These are phyloP conservation scores for Coccomyxa sp. DNA, from an alignment of 139 green algal genomes.

Conservation along the genomic window DNA sequence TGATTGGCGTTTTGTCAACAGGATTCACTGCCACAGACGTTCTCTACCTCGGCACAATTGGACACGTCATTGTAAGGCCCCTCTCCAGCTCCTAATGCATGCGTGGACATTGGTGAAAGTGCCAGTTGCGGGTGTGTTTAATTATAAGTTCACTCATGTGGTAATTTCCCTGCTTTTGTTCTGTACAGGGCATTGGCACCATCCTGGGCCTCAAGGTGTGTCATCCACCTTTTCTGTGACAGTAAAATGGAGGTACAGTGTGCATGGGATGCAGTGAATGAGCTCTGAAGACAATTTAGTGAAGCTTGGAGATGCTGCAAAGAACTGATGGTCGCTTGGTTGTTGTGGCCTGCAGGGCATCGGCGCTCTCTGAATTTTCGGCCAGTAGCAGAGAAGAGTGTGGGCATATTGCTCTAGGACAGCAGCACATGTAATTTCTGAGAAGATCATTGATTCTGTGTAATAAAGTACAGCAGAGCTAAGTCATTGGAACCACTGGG, in stretches of 20 bases:
- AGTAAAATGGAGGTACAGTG: no score
- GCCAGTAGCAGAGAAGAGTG: no score
- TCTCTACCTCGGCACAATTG: constrained; percentile 75
- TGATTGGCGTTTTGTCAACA: constrained; percentile 11
- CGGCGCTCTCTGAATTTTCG: no score
- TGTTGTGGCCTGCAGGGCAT: no score
- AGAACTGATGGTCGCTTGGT: no score
- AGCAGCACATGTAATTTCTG: background rate
- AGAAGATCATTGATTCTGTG: background rate
- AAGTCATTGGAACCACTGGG: no score
- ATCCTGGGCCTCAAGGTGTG: constrained; percentile 69
- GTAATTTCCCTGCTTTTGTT: background rate
- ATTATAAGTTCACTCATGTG: no score
- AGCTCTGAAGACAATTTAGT: no score
- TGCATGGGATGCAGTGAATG: no score
- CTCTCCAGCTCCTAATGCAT: background rate
- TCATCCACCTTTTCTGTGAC: background rate
- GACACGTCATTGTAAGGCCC: constrained; percentile 13
- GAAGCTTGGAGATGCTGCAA: no score
- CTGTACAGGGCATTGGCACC: constrained; percentile 68
- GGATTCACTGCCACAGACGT: constrained; percentile 89
- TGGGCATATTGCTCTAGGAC: background rate
- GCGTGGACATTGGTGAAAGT: background rate
- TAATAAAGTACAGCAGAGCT: background rate
- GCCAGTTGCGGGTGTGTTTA: background rate